These are phyloP conservation scores for Beauveria varroae DNA, from an alignment of 2,329 filamentous ascomycete species.

Conservation along the genomic window DNA sequence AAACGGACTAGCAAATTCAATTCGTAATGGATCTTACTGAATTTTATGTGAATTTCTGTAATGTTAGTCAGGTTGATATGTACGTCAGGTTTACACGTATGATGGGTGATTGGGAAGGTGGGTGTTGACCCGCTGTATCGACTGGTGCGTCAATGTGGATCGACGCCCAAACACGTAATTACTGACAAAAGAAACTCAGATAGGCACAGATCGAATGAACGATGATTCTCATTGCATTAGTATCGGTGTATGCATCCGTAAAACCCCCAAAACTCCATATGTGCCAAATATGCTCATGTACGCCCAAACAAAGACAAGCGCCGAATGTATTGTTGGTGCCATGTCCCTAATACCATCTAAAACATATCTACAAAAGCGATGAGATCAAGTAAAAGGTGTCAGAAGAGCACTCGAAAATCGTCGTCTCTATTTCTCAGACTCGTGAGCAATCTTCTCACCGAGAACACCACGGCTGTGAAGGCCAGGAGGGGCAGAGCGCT, in stretches of 20 bases:
- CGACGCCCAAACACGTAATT: too few relatives aligned
- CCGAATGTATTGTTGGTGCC: neutral
- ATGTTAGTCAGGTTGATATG: too few relatives aligned
- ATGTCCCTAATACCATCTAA: neutral
- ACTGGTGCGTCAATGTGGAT: too few relatives aligned
- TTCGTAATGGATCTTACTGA: too few relatives aligned
- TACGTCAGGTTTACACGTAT: too few relatives aligned
- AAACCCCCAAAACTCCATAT: neutral
- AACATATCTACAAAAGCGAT: neutral
- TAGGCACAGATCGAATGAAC: too few relatives aligned
- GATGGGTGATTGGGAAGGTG: too few relatives aligned
- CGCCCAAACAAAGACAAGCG: neutral
- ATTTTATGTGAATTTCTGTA: too few relatives aligned
- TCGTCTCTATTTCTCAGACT: slow-evolving; percentile 11
- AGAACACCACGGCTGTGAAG: slow-evolving; percentile 15
- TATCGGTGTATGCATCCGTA: neutral
- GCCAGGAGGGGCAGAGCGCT: slow-evolving; percentile 29
- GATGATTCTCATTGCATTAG: neutral
- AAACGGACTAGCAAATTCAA: too few relatives aligned
- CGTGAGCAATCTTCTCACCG: slow-evolving; percentile 22
- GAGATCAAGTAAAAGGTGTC: neutral
- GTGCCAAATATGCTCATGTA: neutral
- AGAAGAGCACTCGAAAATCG: slow-evolving; percentile 7
- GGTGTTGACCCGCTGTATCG: too few relatives aligned
- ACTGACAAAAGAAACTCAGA: too few relatives aligned